Percentiles rank a stretch among this genome's conserved stretches.
Conservation (phyloP, 495 filamentous ascomycete species). For the Hyaloscypha variabilis region DNA sequence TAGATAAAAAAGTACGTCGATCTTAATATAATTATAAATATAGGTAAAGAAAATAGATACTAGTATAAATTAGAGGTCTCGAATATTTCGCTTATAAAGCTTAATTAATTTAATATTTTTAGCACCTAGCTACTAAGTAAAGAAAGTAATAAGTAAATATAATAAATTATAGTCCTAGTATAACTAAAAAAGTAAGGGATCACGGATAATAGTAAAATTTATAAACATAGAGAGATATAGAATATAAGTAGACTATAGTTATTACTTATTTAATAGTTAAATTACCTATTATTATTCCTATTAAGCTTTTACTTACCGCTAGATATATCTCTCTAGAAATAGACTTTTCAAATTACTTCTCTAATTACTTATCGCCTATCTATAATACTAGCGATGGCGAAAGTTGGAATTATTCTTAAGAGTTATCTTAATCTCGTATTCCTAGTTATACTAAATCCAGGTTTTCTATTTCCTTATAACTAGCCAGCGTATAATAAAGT, state of each 20-base stretch:
- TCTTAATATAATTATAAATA: constrained; percentile 51
- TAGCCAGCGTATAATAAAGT: constrained; percentile 80
- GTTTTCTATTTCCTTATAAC: constrained; percentile 75
- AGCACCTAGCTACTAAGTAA: constrained; percentile 28
- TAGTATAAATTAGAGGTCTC: constrained; percentile 57
- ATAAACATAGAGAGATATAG: constrained; percentile 5
- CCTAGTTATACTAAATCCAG: constrained; percentile 72
- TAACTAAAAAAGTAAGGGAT: background rate
- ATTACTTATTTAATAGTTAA: constrained; percentile 5
- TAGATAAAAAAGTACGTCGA: constrained; percentile 59
- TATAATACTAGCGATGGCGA: constrained; percentile 73
- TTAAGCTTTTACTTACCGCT: constrained; percentile 54
- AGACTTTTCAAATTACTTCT: constrained; percentile 78
- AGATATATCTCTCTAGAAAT: constrained; percentile 67
- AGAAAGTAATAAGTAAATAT: background rate
- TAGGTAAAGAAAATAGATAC: constrained; percentile 58
- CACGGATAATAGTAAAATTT: constrained; percentile 7
- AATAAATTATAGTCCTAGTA: background rate
- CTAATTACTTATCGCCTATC: constrained; percentile 83
- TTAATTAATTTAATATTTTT: constrained; percentile 64
- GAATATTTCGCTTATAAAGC: constrained; percentile 56
- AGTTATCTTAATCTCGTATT: constrained; percentile 75
- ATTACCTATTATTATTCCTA: background rate
- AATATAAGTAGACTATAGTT: background rate
- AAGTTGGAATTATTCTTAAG: constrained; percentile 74